These are phyloP conservation scores for Tricholoma matsutake DNA, from an alignment of 768 basidiomycete genomes.

Conservation along the genomic window DNA sequence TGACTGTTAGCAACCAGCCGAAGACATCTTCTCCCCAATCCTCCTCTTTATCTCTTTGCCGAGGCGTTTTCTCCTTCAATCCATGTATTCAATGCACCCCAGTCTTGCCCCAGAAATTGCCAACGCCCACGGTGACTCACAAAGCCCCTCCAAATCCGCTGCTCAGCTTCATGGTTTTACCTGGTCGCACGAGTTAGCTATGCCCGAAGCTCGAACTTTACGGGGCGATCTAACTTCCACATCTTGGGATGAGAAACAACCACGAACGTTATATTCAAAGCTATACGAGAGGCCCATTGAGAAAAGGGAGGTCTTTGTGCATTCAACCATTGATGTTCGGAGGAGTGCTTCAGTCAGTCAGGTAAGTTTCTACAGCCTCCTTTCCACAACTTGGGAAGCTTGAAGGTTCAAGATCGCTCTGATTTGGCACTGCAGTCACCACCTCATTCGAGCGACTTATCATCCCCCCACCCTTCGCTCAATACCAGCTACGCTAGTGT, in stretches of 20 bases:
- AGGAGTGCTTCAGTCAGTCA: constrained; percentile 4
- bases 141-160: neutral
- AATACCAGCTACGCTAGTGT: neutral
- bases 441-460: neutral
- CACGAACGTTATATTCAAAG: constrained; percentile 1
- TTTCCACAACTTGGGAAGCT: neutral
- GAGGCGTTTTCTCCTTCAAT: neutral
- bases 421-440: neutral
- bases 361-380: neutral
- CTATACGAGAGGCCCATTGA: constrained; percentile 2
- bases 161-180: neutral
- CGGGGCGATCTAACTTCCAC: neutral
- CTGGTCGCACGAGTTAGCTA: neutral
- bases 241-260: neutral
- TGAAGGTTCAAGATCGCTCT: neutral
- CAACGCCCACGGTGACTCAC: neutral
- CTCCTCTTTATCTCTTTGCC: neutral
- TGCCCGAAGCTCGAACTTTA: neutral
- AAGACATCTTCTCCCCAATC: neutral
- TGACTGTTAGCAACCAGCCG: neutral
- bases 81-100: neutral
- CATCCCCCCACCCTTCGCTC: neutral
- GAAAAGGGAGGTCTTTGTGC: neutral
- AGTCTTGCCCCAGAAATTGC: neutral
- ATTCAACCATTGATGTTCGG: neutral